Evolutionary conservation across 805 yeast genomes (phyloP).

Genomic region (Ascoidea asiatica): DNA sequence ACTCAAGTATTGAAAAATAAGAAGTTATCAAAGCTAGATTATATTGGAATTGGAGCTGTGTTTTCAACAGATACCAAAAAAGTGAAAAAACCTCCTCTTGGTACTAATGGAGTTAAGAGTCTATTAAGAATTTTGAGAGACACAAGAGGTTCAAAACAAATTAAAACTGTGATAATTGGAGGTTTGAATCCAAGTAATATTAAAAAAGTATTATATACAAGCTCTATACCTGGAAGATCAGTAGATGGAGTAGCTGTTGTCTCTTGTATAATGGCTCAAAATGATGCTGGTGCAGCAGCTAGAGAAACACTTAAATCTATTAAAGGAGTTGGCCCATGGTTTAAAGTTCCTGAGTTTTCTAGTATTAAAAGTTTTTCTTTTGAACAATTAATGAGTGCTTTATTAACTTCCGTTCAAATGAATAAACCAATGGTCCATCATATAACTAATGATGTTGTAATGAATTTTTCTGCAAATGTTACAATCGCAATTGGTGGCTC

Average conservation of each 20-base stretch:
- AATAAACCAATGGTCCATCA: slow-evolving; percentile 65
- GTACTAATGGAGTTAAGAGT: slow-evolving; percentile 50
- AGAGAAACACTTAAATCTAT: slow-evolving; percentile 8
- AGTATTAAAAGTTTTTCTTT: slow-evolving; percentile 1
- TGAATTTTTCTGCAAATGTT: slow-evolving; percentile 78
- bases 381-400: slow-evolving; percentile 11
- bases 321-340: background rate
- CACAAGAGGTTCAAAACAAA: slow-evolving; percentile 17
- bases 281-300: slow-evolving; percentile 40
- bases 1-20: slow-evolving; percentile 28
- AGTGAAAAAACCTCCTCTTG: slow-evolving; percentile 43
- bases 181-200: slow-evolving; percentile 59
- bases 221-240: slow-evolving; percentile 27
- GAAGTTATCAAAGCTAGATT: slow-evolving; percentile 37
- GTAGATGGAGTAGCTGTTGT: slow-evolving; percentile 85
- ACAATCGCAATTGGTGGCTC: slow-evolving; percentile 75
- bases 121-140: slow-evolving; percentile 34
- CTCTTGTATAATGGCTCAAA: slow-evolving; percentile 64
- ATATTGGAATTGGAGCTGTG: slow-evolving; percentile 75
- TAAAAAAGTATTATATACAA: slow-evolving; percentile 38
- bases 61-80: slow-evolving; percentile 65
- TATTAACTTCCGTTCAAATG: slow-evolving; percentile 15
- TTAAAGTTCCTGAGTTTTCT: background rate
- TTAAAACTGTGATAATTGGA: slow-evolving; percentile 68
- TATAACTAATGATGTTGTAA: slow-evolving; percentile 80